Evolutionary conservation across 495 filamentous ascomycete genomes (phyloP).

Genomic region (Evansstolkia leycettana): DNA sequence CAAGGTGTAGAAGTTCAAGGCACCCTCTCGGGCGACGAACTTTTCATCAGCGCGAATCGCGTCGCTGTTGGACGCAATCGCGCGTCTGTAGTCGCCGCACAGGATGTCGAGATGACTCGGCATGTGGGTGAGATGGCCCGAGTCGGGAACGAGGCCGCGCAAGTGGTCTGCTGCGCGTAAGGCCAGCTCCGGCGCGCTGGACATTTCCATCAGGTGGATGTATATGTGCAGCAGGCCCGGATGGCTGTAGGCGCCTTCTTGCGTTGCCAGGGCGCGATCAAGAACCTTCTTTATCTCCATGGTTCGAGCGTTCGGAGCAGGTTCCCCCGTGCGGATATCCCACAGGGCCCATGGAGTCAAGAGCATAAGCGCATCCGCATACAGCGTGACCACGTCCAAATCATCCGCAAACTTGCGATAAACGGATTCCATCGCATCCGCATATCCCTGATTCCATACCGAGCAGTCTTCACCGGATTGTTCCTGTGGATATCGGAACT

Average conservation of each 20-base stretch:
- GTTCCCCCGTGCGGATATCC: conserved; percentile 46
- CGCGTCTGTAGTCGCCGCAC: conserved; percentile 51
- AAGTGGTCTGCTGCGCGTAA: conserved; percentile 45
- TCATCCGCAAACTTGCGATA: conserved; percentile 42
- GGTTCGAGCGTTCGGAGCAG: conserved; percentile 39
- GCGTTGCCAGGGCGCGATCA: conserved; percentile 32
- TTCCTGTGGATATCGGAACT: conserved; percentile 39
- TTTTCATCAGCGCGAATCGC: conserved; percentile 52
- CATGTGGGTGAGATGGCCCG: conserved; percentile 65
- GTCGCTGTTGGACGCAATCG: conserved; percentile 46
- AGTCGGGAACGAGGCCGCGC: conserved; percentile 49
- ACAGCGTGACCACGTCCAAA: conserved; percentile 48
- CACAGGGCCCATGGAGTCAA: conserved; percentile 56
- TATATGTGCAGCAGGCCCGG: conserved; percentile 58
- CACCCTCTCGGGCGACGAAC: conserved; percentile 37
- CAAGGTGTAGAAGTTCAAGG: conserved; percentile 54
- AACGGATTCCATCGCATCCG: conserved; percentile 45
- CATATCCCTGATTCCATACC: conserved; percentile 44
- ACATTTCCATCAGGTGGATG: conserved; percentile 70
- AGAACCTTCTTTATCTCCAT: conserved; percentile 44
- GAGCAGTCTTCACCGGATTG: conserved; percentile 28
- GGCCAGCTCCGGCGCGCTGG: conserved; percentile 43
- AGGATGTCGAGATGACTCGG: conserved; percentile 57
- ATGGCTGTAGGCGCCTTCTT: conserved; percentile 30
- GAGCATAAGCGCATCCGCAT: conserved; percentile 58